These are phyloP conservation scores for Mycena belliarum DNA, from an alignment of 768 basidiomycete genomes.

Conservation along the genomic window DNA sequence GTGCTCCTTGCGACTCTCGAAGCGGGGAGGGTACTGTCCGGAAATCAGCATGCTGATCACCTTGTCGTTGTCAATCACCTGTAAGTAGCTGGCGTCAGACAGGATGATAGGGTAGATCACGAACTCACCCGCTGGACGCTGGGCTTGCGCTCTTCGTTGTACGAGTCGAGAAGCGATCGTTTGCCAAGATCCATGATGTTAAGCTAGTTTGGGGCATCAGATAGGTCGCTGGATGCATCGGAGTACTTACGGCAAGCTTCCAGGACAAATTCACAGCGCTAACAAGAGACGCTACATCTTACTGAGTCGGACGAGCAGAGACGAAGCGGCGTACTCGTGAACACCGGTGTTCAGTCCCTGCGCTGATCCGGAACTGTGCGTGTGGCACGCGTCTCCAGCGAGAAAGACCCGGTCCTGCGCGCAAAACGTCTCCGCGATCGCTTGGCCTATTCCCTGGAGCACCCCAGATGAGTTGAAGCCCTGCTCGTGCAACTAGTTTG, in stretches of 20 bases:
- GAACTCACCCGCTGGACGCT: slow-evolving; percentile 20
- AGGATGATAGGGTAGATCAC: not conserved
- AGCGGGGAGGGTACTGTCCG: slow-evolving; percentile 22
- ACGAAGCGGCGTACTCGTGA: slow-evolving; percentile 15
- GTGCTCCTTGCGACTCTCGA: slow-evolving; percentile 21
- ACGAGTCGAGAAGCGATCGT: slow-evolving; percentile 19
- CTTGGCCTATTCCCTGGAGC: slow-evolving; percentile 24
- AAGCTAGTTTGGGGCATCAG: slow-evolving; percentile 8
- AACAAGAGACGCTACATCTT: not conserved
- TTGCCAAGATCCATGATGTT: slow-evolving; percentile 18
- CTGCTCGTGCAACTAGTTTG: not conserved
- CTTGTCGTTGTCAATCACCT: slow-evolving; percentile 25
- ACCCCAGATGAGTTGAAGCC: not conserved
- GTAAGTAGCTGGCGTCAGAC: not conserved
- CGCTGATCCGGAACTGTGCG: slow-evolving; percentile 23
- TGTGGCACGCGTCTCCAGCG: slow-evolving; percentile 26
- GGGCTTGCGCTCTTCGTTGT: slow-evolving; percentile 19
- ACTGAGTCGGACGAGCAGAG: too few relatives aligned
- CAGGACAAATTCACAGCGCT: slow-evolving; percentile 25
- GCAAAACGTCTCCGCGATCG: slow-evolving; percentile 20
- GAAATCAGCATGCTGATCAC: slow-evolving; percentile 23
- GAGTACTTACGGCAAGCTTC: slow-evolving; percentile 21
- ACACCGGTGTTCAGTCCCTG: slow-evolving; percentile 25
- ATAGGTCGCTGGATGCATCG: not conserved
- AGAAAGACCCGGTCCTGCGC: slow-evolving; percentile 21